These are phyloP conservation scores for Babesia gibsoni DNA, from an alignment of 169 alveolate genomes.

Conservation along the genomic window DNA sequence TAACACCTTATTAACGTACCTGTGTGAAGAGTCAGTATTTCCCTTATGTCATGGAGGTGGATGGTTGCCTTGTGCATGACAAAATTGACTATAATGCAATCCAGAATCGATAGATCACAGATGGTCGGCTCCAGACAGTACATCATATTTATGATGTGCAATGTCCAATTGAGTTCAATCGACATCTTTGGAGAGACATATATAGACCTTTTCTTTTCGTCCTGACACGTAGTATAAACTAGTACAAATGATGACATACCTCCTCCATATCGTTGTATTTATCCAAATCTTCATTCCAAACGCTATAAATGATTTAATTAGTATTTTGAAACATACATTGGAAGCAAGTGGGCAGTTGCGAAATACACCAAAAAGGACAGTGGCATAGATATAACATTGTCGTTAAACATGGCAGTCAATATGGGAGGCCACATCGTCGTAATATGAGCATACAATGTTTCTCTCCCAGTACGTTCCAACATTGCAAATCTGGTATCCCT, in stretches of 20 bases:
- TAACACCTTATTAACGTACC: too few relatives aligned
- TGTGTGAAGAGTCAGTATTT: not conserved
- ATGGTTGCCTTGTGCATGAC: not conserved
- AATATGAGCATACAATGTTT: not conserved
- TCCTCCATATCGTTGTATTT: too few relatives aligned
- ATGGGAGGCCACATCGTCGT: not conserved
- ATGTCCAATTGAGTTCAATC: constrained; percentile 27
- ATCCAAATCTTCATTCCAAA: too few relatives aligned
- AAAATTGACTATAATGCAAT: constrained; percentile 15
- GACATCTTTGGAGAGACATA: not conserved
- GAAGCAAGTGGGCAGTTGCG: constrained; percentile 1
- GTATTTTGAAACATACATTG: not conserved
- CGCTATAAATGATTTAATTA: too few relatives aligned
- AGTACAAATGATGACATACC: too few relatives aligned
- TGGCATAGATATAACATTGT: not conserved
- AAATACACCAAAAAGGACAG: not conserved
- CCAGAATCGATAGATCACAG: constrained; percentile 38
- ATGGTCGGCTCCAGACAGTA: constrained; percentile 29
- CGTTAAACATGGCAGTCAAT: not conserved
- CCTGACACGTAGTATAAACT: too few relatives aligned
- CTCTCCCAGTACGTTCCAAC: not conserved
- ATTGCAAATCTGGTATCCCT: not conserved
- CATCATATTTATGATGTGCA: constrained; percentile 5
- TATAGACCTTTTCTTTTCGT: not conserved
- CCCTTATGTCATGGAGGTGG: not conserved